phyloP scores from a whole-genome alignment of 1,284 basidiomycete species.

The Fomes fomentarius region DNA sequence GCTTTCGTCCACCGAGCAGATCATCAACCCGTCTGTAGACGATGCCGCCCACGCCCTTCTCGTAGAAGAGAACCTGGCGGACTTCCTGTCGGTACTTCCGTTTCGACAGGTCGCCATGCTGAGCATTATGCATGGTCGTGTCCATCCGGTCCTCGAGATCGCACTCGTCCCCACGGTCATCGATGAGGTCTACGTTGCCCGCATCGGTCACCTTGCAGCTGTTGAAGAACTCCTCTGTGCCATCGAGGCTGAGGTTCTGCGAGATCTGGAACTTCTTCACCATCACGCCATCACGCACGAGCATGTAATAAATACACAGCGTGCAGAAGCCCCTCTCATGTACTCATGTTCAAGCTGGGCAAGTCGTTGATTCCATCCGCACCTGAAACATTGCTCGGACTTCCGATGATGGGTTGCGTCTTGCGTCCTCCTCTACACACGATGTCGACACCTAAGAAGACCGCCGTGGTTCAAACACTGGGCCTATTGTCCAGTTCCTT shows the following conservation, averaged over 20 bases:
- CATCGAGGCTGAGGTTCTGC: conserved; percentile 92
- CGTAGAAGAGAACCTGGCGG: conserved; percentile 89
- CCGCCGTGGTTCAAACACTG: no score
- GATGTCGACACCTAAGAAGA: no score
- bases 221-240: conserved; percentile 95
- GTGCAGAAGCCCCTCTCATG: no score
- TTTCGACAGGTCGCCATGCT: conserved; percentile 86
- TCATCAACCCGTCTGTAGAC: conserved; percentile 94
- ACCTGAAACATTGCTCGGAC: no score
- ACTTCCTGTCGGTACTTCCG: conserved; percentile 87
- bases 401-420: no score
- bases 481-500: no score
- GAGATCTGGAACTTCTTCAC: conserved; percentile 96
- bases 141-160: conserved; percentile 91
- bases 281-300: conserved; percentile 88
- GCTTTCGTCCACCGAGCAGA: no score
- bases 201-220: conserved; percentile 84
- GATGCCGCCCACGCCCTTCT: conserved; percentile 96
- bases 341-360: no score
- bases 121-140: conserved; percentile 84
- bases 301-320: no score
- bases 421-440: no score
- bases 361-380: no score
- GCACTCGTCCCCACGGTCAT: conserved; percentile 83
- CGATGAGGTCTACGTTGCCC: conserved; percentile 79